Percentiles rank a stretch among this genome's conserved stretches.
Evolutionary conservation across 2,329 filamentous ascomycete genomes (phyloP).

Genomic region (Ophiostoma fasciatum): DNA sequence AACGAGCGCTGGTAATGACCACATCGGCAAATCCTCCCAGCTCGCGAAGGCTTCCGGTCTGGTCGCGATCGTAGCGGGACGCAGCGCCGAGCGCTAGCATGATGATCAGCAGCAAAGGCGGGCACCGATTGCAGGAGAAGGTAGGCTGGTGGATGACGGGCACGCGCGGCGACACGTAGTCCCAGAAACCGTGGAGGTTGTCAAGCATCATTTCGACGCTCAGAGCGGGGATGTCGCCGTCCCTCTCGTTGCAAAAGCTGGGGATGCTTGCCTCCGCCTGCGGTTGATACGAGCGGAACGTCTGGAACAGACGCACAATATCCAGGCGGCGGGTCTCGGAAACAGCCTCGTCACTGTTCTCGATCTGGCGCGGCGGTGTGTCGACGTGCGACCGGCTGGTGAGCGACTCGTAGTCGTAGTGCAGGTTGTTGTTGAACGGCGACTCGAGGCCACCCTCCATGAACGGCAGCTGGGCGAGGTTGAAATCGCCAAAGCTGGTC

Average conservation of each 20-base stretch:
- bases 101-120: conserved; percentile 67
- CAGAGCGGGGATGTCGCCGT: conserved; percentile 48
- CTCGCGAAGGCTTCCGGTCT: conserved; percentile 32
- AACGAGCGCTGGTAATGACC: conserved; percentile 61
- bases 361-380: conserved; percentile 24
- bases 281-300: conserved; percentile 29
- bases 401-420: conserved; percentile 35
- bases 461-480: conserved; percentile 29
- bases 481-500: conserved; percentile 26
- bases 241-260: conserved; percentile 39
- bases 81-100: conserved; percentile 90
- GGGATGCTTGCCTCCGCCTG: conserved; percentile 21
- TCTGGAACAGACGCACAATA: conserved; percentile 26
- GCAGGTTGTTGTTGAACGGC: conserved; percentile 34
- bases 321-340: conserved; percentile 30
- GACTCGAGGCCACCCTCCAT: conserved; percentile 35
- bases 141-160: conserved; percentile 92
- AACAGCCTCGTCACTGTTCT: conserved; percentile 27
- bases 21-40: conserved; percentile 41
- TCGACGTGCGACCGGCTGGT: conserved; percentile 32
- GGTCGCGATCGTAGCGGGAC: conserved; percentile 71
- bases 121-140: conserved; percentile 75
- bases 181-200: conserved; percentile 89
- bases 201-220: conserved; percentile 92
- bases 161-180: conserved; percentile 84